Conservation (phyloP, 2,329 filamentous ascomycete species). For the Sclerotinia sclerotiorum region DNA sequence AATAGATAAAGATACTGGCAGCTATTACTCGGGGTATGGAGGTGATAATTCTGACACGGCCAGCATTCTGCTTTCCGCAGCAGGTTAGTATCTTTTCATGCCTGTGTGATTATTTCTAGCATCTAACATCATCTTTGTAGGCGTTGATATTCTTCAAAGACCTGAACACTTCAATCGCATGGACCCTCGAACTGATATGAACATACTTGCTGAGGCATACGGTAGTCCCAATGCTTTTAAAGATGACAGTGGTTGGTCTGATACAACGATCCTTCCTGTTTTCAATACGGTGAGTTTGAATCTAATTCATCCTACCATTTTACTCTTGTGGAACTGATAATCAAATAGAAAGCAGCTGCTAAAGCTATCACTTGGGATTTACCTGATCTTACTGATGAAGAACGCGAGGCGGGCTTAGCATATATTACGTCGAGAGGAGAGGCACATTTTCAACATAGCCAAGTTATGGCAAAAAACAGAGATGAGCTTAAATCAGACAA, state of each 20-base stretch:
- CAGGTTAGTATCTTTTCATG: conserved; percentile 26
- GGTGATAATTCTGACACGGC: conserved; percentile 25
- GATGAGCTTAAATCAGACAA: conserved; percentile 6
- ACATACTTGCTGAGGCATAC: conserved; percentile 16
- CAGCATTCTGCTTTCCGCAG: conserved; percentile 27
- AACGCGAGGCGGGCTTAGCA: conserved; percentile 6
- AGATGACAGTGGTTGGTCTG: conserved; percentile 14
- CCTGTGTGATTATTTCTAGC: not conserved
- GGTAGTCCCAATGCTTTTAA: conserved; percentile 16
- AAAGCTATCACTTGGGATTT: conserved; percentile 12
- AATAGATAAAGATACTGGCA: conserved; percentile 35
- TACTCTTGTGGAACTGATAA: not conserved
- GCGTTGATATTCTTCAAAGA: conserved; percentile 17
- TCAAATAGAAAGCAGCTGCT: conserved; percentile 3
- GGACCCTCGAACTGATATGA: conserved; percentile 20
- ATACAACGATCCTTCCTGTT: conserved; percentile 9
- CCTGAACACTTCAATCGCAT: conserved; percentile 22
- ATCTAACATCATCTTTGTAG: conserved; percentile 1
- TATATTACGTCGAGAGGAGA: conserved; percentile 9
- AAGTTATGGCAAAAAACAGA: conserved; percentile 6
- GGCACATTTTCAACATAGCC: conserved; percentile 14
- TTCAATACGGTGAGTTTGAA: conserved; percentile 25
- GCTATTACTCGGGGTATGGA: conserved; percentile 29
- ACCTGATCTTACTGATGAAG: conserved; percentile 4
- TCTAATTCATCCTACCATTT: not conserved